Conservation (phyloP, 2,329 filamentous ascomycete genomes). For the Fusarium floridanum region DNA sequence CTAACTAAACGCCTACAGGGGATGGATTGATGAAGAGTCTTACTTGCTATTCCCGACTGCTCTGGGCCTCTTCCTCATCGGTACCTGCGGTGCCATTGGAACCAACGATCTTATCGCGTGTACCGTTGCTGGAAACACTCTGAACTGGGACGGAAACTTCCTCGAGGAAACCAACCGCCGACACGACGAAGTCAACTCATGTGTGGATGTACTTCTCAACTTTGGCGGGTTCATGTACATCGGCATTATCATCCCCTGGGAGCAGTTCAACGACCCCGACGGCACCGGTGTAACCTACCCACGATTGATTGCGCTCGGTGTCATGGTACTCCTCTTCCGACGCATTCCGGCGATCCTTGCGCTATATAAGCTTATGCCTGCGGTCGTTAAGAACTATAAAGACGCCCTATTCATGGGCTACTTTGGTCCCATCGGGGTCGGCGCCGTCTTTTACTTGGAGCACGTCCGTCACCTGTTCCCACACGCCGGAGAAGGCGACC, state of each 20-base stretch:
- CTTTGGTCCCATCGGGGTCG: conserved; percentile 83
- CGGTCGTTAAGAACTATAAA: conserved; percentile 64
- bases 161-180: conserved; percentile 66
- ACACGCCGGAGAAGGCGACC: conserved; percentile 49
- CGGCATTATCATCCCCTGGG: conserved; percentile 68
- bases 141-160: conserved; percentile 74
- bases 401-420: conserved; percentile 74
- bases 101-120: conserved; percentile 72
- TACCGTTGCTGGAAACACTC: conserved; percentile 68
- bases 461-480: conserved; percentile 60
- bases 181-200: conserved; percentile 72
- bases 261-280: conserved; percentile 64
- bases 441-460: conserved; percentile 80
- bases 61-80: conserved; percentile 68
- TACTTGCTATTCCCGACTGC: conserved; percentile 66
- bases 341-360: conserved; percentile 68
- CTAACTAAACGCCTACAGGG: conserved; percentile 47
- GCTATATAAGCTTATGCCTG: conserved; percentile 68
- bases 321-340: conserved; percentile 66
- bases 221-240: conserved; percentile 73
- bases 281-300: conserved; percentile 65
- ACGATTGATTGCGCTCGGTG: conserved; percentile 64
- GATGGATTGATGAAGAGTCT: conserved; percentile 68
- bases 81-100: conserved; percentile 68
- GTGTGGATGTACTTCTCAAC: conserved; percentile 70